Evolutionary conservation across 495 filamentous ascomycete species (phyloP).

Genomic region (Cryomyces minteri): DNA sequence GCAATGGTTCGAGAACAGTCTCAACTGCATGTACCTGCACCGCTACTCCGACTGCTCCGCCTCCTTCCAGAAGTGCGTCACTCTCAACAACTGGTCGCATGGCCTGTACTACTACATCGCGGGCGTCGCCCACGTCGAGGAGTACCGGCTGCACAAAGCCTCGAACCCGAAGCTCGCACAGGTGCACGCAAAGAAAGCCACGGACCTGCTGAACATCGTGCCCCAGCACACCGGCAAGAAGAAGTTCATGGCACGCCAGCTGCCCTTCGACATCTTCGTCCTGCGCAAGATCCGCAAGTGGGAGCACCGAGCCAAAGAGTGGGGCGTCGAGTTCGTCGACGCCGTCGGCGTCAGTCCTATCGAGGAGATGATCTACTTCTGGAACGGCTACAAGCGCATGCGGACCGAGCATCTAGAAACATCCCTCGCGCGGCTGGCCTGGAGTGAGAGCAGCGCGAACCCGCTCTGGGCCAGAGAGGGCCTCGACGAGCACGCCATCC

Average conservation of each 20-base stretch:
- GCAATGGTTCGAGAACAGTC: constrained; percentile 64
- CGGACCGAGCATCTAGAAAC: constrained; percentile 38
- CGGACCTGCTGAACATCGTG: constrained; percentile 50
- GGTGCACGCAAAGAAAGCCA: constrained; percentile 42
- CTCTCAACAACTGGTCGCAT: constrained; percentile 82
- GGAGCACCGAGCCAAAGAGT: constrained; percentile 58
- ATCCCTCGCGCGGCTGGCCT: constrained; percentile 43
- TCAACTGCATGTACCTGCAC: constrained; percentile 65
- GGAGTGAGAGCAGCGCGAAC: constrained; percentile 39
- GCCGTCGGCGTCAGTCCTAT: constrained; percentile 68
- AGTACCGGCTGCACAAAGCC: constrained; percentile 46
- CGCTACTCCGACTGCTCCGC: constrained; percentile 50
- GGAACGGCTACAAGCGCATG: constrained; percentile 75
- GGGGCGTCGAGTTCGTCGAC: constrained; percentile 54
- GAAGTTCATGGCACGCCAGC: constrained; percentile 68
- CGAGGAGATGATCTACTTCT: constrained; percentile 94
- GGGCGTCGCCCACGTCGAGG: constrained; percentile 54
- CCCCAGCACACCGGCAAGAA: constrained; percentile 69
- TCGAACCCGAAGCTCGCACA: constrained; percentile 30
- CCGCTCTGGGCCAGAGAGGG: constrained; percentile 37
- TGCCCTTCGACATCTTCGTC: constrained; percentile 85
- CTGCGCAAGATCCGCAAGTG: constrained; percentile 75
- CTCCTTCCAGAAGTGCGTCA: constrained; percentile 46
- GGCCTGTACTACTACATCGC: constrained; percentile 82
- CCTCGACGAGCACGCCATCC: constrained; percentile 56